phyloP scores from a whole-genome alignment of 345 rosid genomes.

The Heritiera littoralis region DNA sequence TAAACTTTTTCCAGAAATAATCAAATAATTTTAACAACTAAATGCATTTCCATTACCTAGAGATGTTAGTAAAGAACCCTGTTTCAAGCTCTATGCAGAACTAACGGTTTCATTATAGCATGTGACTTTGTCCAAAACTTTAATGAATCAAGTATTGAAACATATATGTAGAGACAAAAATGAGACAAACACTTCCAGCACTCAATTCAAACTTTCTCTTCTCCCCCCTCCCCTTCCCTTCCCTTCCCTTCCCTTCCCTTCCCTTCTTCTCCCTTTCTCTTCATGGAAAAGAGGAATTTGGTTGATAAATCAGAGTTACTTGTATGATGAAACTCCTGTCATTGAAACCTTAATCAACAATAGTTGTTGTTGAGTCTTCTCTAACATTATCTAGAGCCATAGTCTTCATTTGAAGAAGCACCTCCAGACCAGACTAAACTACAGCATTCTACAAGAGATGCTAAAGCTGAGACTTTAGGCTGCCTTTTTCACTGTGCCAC shows the following conservation, averaged over 20 bases:
- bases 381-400: not conserved
- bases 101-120: not conserved
- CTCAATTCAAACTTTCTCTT: not conserved
- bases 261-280: not conserved
- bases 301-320: not conserved
- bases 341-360: not conserved
- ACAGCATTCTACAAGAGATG: not conserved
- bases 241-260: not conserved
- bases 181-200: not conserved
- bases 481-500: not conserved
- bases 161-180: not conserved
- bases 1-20: constrained; percentile 10
- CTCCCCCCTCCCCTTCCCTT: not conserved
- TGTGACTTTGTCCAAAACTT: not conserved
- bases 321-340: not conserved
- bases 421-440: not conserved
- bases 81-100: not conserved
- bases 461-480: not conserved
- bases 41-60: constrained; percentile 2
- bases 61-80: not conserved
- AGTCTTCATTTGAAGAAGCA: not conserved
- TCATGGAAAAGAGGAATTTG: not conserved
- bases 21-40: not conserved
- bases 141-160: not conserved
- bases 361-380: not conserved